These are phyloP conservation scores for Pyracantha coccinea DNA, from an alignment of 331 rosid genomes.

Conservation along the genomic window DNA sequence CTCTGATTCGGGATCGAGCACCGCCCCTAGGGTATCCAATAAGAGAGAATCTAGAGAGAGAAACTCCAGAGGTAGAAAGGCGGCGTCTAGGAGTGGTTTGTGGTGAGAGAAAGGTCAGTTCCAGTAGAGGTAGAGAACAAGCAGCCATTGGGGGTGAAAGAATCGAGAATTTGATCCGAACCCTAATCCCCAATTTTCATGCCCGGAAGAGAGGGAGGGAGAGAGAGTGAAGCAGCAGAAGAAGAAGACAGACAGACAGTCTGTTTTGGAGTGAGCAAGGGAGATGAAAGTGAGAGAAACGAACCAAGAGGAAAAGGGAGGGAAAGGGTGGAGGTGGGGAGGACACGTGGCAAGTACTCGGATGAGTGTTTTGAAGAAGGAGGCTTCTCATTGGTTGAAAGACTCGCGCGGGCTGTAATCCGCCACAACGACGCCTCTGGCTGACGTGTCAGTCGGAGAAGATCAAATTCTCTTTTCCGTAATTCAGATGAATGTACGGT, in stretches of 20 bases:
- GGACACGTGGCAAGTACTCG: conserved; percentile 56
- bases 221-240: not conserved
- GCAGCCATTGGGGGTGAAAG: conserved; percentile 45
- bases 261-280: not conserved
- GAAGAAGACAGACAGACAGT: conserved; percentile 6
- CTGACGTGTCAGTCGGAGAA: conserved; percentile 16
- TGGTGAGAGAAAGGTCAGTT: conserved; percentile 50
- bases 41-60: conserved; percentile 10
- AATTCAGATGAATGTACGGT: too few relatives aligned
- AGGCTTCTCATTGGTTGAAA: conserved; percentile 36
- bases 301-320: not conserved
- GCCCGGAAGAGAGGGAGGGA: not conserved
- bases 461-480: too few relatives aligned
- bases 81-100: conserved; percentile 35
- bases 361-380: conserved; percentile 32
- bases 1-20: conserved; percentile 35
- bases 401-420: not conserved
- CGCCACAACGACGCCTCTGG: conserved; percentile 17
- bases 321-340: conserved; percentile 44
- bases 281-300: not conserved
- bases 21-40: conserved; percentile 6
- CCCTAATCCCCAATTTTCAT: conserved; percentile 39
- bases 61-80: conserved; percentile 19
- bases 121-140: conserved; percentile 42
- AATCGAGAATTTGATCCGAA: conserved; percentile 6